phyloP scores from a whole-genome alignment of 1,139 yeast species.

The Candida tropicalis region DNA sequence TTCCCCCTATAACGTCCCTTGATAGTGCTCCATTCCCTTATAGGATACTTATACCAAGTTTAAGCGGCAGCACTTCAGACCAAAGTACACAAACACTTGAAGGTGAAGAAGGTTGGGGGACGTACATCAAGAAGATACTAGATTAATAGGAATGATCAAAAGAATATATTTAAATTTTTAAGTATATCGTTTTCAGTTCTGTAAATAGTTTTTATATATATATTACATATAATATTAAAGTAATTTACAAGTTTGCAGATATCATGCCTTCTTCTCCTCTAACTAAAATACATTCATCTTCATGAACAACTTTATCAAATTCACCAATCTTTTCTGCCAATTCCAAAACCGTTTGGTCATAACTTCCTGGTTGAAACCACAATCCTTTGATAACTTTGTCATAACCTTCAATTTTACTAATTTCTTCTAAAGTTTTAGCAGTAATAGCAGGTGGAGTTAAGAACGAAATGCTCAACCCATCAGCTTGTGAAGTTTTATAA shows the following conservation, averaged over 20 bases:
- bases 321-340: conserved; percentile 41
- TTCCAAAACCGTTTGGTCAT: conserved; percentile 54
- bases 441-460: conserved; percentile 76
- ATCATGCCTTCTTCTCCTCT: conserved; percentile 62
- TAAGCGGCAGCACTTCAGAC: conserved; percentile 4
- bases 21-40: conserved; percentile 74
- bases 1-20: conserved; percentile 73
- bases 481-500: conserved; percentile 31
- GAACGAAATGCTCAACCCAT: conserved; percentile 60
- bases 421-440: conserved; percentile 45
- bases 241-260: conserved; percentile 28
- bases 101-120: conserved; percentile 48
- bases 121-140: conserved; percentile 49
- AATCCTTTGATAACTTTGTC: conserved; percentile 51
- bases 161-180: conserved; percentile 4
- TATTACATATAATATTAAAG: too few species aligned
- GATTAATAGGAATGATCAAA: conserved; percentile 22
- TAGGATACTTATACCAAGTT: conserved; percentile 27
- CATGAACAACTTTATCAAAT: conserved; percentile 50
- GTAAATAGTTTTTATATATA: conserved; percentile 1
- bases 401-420: conserved; percentile 33
- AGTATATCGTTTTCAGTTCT: conserved; percentile 4
- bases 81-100: conserved; percentile 3
- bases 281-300: conserved; percentile 71
- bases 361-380: conserved; percentile 88